phyloP scores from a whole-genome alignment of 1,284 basidiomycete genomes.

The Cryptococcus sp. region DNA sequence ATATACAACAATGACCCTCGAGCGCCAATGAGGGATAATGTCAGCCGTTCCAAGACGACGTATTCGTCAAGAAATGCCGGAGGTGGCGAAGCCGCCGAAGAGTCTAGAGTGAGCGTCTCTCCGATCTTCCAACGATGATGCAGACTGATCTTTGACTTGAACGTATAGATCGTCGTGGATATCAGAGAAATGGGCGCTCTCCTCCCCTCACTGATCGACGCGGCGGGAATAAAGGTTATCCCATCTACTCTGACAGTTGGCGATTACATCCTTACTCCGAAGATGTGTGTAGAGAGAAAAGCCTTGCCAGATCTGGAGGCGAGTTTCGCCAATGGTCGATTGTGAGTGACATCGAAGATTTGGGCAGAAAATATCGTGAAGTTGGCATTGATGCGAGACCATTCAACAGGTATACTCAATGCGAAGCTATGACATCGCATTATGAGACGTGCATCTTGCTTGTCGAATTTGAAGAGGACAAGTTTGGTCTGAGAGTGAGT shows the following conservation, averaged over 20 bases:
- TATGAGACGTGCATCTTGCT: slow-evolving; percentile 92
- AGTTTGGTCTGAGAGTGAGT: slow-evolving; percentile 81
- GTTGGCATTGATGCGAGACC: background rate
- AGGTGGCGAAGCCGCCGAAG: slow-evolving; percentile 69
- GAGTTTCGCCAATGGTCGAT: slow-evolving; percentile 87
- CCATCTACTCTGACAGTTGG: slow-evolving; percentile 92
- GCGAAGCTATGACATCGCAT: slow-evolving; percentile 93
- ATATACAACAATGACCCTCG: slow-evolving; percentile 76
- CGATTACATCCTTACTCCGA: slow-evolving; percentile 92
- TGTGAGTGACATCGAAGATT: slow-evolving; percentile 62
- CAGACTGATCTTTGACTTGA: background rate
- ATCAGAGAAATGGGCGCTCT: slow-evolving; percentile 95
- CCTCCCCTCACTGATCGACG: slow-evolving; percentile 86
- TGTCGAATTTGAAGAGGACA: slow-evolving; percentile 99
- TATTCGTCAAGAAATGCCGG: slow-evolving; percentile 85
- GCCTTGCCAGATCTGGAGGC: slow-evolving; percentile 87
- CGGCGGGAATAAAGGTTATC: slow-evolving; percentile 74
- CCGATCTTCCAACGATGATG: background rate
- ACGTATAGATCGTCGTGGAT: slow-evolving; percentile 81
- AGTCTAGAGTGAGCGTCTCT: slow-evolving; percentile 62
- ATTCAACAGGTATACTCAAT: slow-evolving; percentile 80
- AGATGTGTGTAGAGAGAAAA: slow-evolving; percentile 95
- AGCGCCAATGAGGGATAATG: slow-evolving; percentile 55
- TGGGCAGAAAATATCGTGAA: background rate
- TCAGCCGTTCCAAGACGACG: slow-evolving; percentile 73